Evolutionary conservation across 805 yeast species (phyloP).

Genomic region (Starmerella floris): DNA sequence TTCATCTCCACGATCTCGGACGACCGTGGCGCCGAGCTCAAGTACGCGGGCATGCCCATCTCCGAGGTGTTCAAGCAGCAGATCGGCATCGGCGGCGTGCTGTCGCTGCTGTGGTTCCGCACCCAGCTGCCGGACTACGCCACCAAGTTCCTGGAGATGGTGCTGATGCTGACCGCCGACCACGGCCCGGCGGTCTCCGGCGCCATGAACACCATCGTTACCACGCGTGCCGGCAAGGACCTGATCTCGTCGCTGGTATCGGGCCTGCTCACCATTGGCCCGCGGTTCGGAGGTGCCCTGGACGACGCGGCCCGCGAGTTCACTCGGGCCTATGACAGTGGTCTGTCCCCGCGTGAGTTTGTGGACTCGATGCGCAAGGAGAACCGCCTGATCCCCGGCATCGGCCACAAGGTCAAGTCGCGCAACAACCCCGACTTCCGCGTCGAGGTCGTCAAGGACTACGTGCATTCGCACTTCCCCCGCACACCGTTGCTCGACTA

Average conservation of each 20-base stretch:
- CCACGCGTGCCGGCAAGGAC: slow-evolving; percentile 38
- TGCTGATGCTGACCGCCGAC: slow-evolving; percentile 37
- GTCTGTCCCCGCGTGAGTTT: slow-evolving; percentile 35
- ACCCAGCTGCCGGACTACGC: slow-evolving; percentile 34
- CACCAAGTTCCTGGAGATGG: slow-evolving; percentile 36
- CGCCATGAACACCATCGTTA: slow-evolving; percentile 37
- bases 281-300: slow-evolving; percentile 36
- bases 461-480: slow-evolving; percentile 35
- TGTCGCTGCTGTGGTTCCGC: slow-evolving; percentile 37
- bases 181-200: slow-evolving; percentile 39
- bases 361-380: slow-evolving; percentile 37
- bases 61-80: slow-evolving; percentile 37
- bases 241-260: slow-evolving; percentile 35
- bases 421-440: slow-evolving; percentile 38
- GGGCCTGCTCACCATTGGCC: slow-evolving; percentile 35
- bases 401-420: slow-evolving; percentile 37
- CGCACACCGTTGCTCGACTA: slow-evolving; percentile 32
- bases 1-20: slow-evolving; percentile 37
- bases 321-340: slow-evolving; percentile 33
- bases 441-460: slow-evolving; percentile 36
- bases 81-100: slow-evolving; percentile 37
- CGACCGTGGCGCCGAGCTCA: slow-evolving; percentile 36
- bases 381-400: slow-evolving; percentile 37
- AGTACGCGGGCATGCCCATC: slow-evolving; percentile 37
- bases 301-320: slow-evolving; percentile 38